Percentiles rank a stretch among this genome's conserved stretches.
Conservation (phyloP, 2,329 filamentous ascomycete genomes). For the Colletotrichum simmondsii region DNA sequence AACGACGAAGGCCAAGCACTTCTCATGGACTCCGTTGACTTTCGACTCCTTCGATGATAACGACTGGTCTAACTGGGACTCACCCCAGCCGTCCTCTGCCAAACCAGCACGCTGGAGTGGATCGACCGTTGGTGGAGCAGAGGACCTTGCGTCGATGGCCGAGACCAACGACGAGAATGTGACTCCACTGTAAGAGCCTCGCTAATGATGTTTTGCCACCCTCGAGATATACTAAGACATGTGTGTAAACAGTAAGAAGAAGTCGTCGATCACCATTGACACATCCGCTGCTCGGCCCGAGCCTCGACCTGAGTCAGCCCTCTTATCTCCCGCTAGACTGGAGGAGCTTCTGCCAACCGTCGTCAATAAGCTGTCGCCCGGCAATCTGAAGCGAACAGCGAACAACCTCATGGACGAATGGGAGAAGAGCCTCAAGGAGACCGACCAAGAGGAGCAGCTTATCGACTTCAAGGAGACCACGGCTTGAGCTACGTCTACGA, state of each 20-base stretch:
- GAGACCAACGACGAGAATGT: constrained; percentile 60
- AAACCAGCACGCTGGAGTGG: constrained; percentile 73
- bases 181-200: constrained; percentile 59
- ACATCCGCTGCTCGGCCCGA: constrained; percentile 35
- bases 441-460: constrained; percentile 22
- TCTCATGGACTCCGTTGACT: constrained; percentile 69
- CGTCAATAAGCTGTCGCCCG: constrained; percentile 77
- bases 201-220: not conserved
- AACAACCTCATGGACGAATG: constrained; percentile 89
- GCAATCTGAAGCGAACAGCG: constrained; percentile 84
- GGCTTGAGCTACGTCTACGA: constrained; percentile 10
- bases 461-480: constrained; percentile 33
- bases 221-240: constrained; percentile 27
- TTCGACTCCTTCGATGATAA: constrained; percentile 69
- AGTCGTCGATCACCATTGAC: constrained; percentile 42
- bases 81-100: constrained; percentile 56
- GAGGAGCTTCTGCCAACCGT: constrained; percentile 74
- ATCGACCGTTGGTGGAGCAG: constrained; percentile 59
- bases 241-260: constrained; percentile 44
- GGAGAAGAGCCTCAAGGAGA: constrained; percentile 75
- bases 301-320: constrained; percentile 21
- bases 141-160: constrained; percentile 58
- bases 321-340: constrained; percentile 54
- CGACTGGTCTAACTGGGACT: constrained; percentile 75
- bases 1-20: constrained; percentile 59